Percentiles rank a stretch among this genome's conserved stretches.
phyloP scores from a whole-genome alignment of 1,284 basidiomycete genomes.

The Ustilago loliicola region DNA sequence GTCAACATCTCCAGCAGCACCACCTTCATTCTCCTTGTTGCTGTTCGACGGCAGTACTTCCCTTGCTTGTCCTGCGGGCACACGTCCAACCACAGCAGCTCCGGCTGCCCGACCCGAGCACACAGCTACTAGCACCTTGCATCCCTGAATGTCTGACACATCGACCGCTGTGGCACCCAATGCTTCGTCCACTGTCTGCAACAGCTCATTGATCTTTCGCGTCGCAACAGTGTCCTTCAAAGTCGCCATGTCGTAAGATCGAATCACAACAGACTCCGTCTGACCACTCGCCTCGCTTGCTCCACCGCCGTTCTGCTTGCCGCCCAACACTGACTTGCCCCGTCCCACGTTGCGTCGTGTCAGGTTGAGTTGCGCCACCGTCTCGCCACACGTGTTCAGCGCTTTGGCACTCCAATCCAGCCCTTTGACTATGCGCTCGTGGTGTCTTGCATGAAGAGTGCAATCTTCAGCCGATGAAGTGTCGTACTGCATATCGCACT shows the following conservation, averaged over 20 bases:
- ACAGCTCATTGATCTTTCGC: conserved; percentile 44
- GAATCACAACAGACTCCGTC: conserved; percentile 26
- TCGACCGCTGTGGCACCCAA: conserved; percentile 54
- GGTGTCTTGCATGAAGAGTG: conserved; percentile 54
- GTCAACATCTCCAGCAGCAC: neutral
- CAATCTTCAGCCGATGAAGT: conserved; percentile 54
- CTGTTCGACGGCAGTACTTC: conserved; percentile 35
- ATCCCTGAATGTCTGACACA: conserved; percentile 19
- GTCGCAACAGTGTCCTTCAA: conserved; percentile 37
- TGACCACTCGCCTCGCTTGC: conserved; percentile 9
- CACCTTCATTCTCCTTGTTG: conserved; percentile 37
- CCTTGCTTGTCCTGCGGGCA: conserved; percentile 43
- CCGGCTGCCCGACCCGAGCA: conserved; percentile 51
- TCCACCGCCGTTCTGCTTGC: conserved; percentile 14
- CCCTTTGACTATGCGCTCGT: conserved; percentile 55
- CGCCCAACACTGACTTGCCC: conserved; percentile 23
- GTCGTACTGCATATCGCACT: conserved; percentile 66
- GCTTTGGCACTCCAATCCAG: conserved; percentile 59
- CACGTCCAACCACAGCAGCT: conserved; percentile 48
- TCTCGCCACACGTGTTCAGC: conserved; percentile 36
- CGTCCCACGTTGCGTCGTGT: conserved; percentile 6
- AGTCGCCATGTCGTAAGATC: conserved; percentile 49
- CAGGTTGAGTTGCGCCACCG: conserved; percentile 21
- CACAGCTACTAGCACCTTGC: conserved; percentile 55
- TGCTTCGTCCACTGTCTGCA: conserved; percentile 56